Evolutionary conservation across 225 moss, liverwort and hornwort genomes (phyloP), one percentile per base, ranked within the genome.

Genomic region (Physcomitrellopsis africana): DNA sequence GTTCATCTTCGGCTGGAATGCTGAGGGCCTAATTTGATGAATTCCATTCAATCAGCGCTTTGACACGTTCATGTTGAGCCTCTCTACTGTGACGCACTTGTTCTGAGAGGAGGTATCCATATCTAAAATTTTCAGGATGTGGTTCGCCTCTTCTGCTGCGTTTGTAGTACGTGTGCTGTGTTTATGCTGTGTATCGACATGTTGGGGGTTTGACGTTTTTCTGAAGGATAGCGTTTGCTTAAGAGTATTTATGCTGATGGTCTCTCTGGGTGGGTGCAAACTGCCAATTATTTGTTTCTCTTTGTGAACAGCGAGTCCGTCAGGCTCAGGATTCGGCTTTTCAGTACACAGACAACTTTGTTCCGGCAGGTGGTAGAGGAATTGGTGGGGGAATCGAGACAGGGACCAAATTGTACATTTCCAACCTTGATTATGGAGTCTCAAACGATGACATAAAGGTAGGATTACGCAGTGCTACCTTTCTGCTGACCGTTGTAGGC

Each of bases 371-470:
- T 37, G 82, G 81, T 32, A 87, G 94, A 67, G 79, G 89, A 64
- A 51, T 84, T 54, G 89, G 87, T 32, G 87, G 84, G 45, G 87
- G 99, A 11, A 93, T 99, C 65, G 99, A 99, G 81, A 99, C 99
- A 54, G 99, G 99, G 68, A 95, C 99, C 18, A 99, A 99, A 59
- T 79, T 99, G 61, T 99, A 99, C 83, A 92, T 99, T 51, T 99
- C 99, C 70, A 99, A 99, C 81, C 85, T 99, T 76, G 99, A 99
- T 74, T 99, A 92, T 65, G 99, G 99, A 80, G 99, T 99, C 52
- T 99, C 99, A 18, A 99, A 99, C 70, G 99, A 95, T 26, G 99
- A 99, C 74, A 93, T 99, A 63, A 99, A 95, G 94, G 97, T 92
- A 73, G 56, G 76, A 60, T 37, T 59, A n/a, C 61, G 16, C 3